Conservation (phyloP, 768 basidiomycete genomes). For the Suillus lakei region DNA sequence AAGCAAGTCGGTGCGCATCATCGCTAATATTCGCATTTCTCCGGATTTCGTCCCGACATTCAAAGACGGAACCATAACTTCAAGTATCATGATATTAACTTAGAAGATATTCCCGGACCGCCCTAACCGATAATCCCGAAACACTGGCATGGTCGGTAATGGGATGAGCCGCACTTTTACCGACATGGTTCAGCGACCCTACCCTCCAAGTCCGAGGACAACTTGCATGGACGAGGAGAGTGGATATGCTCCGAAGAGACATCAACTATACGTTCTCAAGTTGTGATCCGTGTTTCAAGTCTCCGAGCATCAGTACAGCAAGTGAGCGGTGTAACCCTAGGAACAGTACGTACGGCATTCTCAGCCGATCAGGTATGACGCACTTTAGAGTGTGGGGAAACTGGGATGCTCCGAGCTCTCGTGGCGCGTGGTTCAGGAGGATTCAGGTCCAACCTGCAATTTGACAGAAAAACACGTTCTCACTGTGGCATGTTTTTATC, state of each 20-base stretch:
- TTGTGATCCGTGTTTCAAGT: neutral
- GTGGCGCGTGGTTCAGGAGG: neutral
- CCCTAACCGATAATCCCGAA: neutral
- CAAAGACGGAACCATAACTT: neutral
- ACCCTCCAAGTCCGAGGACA: neutral
- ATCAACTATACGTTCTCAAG: neutral
- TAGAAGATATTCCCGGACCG: neutral
- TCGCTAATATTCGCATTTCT: neutral
- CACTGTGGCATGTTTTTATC: neutral
- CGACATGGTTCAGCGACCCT: neutral
- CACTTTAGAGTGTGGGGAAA: conserved; percentile 5
- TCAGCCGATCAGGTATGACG: neutral
- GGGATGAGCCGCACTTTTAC: neutral
- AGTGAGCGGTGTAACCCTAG: neutral
- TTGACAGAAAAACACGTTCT: neutral
- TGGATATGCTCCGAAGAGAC: conserved; percentile 3
- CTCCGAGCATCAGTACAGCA: neutral
- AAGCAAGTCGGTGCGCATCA: neutral
- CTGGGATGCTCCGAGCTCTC: neutral
- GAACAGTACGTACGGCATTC: conserved; percentile 1
- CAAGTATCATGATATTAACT: neutral
- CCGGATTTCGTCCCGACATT: conserved; percentile 2
- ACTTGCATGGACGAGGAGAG: neutral
- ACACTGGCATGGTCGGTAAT: neutral
- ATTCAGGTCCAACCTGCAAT: neutral